A percentile compares a stretch with the other conserved stretches of the same genome.
Evolutionary conservation across 495 filamentous ascomycete species (phyloP).

Genomic region (Neurospora sp.): DNA sequence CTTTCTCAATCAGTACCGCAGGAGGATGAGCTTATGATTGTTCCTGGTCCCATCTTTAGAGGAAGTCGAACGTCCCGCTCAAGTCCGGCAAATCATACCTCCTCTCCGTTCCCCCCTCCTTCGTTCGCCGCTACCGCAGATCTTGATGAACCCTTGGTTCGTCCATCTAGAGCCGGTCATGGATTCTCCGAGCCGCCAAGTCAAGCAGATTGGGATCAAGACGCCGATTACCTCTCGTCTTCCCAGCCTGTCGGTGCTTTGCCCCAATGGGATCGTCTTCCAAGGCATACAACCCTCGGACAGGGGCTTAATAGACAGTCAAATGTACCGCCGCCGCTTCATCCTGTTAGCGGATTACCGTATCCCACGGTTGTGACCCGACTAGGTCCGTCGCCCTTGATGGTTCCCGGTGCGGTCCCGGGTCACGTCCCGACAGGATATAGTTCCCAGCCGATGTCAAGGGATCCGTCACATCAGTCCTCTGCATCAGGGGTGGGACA

Average conservation of each 20-base stretch:
- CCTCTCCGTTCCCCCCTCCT: conserved; percentile 22
- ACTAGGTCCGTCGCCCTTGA: neutral
- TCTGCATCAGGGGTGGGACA: neutral
- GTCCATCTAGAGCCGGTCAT: neutral
- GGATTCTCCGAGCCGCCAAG: neutral
- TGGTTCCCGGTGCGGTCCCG: neutral
- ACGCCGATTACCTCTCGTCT: conserved; percentile 15
- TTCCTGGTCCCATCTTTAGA: conserved; percentile 15
- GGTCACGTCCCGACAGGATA: conserved; percentile 31
- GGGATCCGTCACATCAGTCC: conserved; percentile 22
- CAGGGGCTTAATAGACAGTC: neutral
- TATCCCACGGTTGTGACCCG: neutral
- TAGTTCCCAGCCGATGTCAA: conserved; percentile 48
- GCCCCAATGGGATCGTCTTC: neutral
- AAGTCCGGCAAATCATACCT: conserved; percentile 10
- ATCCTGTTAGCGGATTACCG: neutral
- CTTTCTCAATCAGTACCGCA: neutral
- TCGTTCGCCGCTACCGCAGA: conserved; percentile 8
- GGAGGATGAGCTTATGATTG: neutral
- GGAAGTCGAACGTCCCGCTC: conserved; percentile 21
- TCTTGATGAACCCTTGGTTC: neutral
- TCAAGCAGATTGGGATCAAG: neutral
- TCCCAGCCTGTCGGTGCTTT: conserved; percentile 14
- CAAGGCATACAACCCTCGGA: neutral
- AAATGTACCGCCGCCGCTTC: neutral